phyloP scores from a whole-genome alignment of 257 asterid species.

The Coffea eugenioides region DNA sequence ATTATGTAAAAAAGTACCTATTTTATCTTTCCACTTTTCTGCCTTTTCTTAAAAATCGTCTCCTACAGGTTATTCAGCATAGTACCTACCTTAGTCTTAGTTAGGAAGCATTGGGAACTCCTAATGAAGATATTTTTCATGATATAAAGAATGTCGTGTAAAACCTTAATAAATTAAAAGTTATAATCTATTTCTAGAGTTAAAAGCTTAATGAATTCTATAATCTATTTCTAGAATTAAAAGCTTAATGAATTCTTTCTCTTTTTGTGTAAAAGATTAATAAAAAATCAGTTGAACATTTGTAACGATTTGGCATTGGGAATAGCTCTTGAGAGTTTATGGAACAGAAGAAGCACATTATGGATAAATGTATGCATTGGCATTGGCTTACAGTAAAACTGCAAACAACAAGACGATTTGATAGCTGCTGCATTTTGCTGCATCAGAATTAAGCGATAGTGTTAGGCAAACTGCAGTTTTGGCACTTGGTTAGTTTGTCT shows the following conservation, averaged over 20 bases:
- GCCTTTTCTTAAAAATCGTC: not conserved
- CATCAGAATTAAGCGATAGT: no score
- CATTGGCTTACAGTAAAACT: no score
- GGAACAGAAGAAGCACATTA: slow-evolving; percentile 98
- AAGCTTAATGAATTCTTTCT: not conserved
- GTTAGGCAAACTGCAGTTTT: no score
- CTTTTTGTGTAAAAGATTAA: not conserved
- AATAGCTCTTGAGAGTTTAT: slow-evolving; percentile 88
- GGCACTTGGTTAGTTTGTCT: no score
- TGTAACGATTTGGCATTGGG: slow-evolving; percentile 92
- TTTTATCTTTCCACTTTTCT: no score
- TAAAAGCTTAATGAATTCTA: slow-evolving; percentile 63
- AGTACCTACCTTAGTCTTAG: slow-evolving; percentile 99
- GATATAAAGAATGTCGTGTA: slow-evolving; percentile 74
- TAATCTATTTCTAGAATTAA: not conserved
- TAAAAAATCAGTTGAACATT: not conserved
- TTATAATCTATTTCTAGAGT: no score
- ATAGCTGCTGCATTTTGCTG: no score
- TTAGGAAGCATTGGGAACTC: slow-evolving; percentile 91
- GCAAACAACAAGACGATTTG: no score
- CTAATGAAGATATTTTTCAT: slow-evolving; percentile 81
- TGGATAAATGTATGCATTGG: slow-evolving; percentile 90
- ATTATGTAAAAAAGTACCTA: no score
- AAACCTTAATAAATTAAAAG: no score
- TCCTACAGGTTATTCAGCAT: slow-evolving; percentile 88